Conservation (phyloP, 2,329 filamentous ascomycete species). For the Epichloe brachyelytri region DNA sequence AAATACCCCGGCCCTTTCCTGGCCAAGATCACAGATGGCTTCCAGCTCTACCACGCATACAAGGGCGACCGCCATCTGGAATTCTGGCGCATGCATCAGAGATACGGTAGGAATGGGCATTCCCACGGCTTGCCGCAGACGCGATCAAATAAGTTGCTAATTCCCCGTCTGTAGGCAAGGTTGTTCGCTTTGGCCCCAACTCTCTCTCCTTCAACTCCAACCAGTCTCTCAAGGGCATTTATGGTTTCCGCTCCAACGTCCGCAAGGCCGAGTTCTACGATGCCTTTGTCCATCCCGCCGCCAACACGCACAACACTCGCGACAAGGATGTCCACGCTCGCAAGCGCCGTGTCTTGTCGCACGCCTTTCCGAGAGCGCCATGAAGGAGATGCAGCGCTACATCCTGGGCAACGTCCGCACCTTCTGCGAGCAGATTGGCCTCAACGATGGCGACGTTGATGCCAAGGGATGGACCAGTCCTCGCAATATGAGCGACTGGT, state of each 20-base stretch:
- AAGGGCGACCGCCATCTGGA: constrained; percentile 63
- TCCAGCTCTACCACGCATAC: constrained; percentile 61
- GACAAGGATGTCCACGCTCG: constrained; percentile 56
- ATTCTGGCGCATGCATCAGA: constrained; percentile 56
- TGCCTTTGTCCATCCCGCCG: constrained; percentile 56
- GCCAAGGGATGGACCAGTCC: constrained; percentile 43
- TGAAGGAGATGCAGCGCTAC: constrained; percentile 56
- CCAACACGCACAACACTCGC: constrained; percentile 61
- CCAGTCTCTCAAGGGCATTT: constrained; percentile 52
- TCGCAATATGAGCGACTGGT: constrained; percentile 52
- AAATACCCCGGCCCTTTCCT: constrained; percentile 52
- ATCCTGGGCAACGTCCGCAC: constrained; percentile 53
- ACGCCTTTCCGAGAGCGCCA: constrained; percentile 53
- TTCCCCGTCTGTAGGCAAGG: constrained; percentile 29
- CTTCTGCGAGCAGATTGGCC: constrained; percentile 47
- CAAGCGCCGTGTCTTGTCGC: constrained; percentile 58
- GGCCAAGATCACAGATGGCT: constrained; percentile 49
- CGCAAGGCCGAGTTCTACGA: constrained; percentile 62
- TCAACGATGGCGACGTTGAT: constrained; percentile 25
- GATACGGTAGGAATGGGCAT: constrained; percentile 42
- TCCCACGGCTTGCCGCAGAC: too few species aligned
- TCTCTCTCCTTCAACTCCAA: constrained; percentile 65
- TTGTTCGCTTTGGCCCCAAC: constrained; percentile 70
- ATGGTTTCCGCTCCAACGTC: constrained; percentile 50
- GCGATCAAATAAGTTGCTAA: background rate